Percentiles rank a stretch among this genome's conserved stretches.
phyloP scores from a whole-genome alignment of 2,329 filamentous ascomycete genomes.

The Alternaria metachromatica region DNA sequence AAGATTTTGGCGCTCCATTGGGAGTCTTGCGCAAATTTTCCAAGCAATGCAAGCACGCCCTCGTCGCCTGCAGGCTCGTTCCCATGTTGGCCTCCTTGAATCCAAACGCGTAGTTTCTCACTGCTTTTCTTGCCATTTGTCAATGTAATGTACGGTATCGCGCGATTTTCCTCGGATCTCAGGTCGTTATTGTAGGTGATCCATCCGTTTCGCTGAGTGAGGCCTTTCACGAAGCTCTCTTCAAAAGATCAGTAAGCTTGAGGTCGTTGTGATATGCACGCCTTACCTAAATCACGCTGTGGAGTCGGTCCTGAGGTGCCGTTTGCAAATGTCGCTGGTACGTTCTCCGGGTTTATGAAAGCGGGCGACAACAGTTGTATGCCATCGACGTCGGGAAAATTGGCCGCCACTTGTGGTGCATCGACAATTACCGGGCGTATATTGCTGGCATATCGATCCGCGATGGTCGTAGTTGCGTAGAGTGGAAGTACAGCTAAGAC shows the following conservation, averaged over 20 bases:
- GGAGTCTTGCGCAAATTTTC: slow-evolving; percentile 34
- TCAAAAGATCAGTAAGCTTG: background rate
- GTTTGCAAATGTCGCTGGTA: background rate
- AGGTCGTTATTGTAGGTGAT: background rate
- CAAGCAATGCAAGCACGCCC: slow-evolving; percentile 35
- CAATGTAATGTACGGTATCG: background rate
- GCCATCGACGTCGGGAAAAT: background rate
- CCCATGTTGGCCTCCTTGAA: slow-evolving; percentile 39
- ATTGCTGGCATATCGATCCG: background rate
- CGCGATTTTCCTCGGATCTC: background rate
- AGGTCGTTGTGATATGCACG: too few species aligned
- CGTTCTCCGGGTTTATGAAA: background rate
- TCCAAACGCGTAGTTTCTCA: slow-evolving; percentile 32
- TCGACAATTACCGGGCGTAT: background rate
- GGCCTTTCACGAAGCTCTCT: background rate
- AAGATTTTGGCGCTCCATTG: slow-evolving; percentile 30
- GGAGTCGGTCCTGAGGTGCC: background rate
- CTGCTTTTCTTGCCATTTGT: slow-evolving; percentile 10
- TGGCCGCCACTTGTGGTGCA: background rate
- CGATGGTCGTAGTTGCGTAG: background rate
- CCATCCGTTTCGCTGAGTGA: background rate
- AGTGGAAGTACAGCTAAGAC: background rate
- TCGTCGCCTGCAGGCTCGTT: slow-evolving; percentile 41
- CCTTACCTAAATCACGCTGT: background rate
- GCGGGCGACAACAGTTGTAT: background rate